Conservation (phyloP, 768 basidiomycete genomes). For the Termitomyces sp. region DNA sequence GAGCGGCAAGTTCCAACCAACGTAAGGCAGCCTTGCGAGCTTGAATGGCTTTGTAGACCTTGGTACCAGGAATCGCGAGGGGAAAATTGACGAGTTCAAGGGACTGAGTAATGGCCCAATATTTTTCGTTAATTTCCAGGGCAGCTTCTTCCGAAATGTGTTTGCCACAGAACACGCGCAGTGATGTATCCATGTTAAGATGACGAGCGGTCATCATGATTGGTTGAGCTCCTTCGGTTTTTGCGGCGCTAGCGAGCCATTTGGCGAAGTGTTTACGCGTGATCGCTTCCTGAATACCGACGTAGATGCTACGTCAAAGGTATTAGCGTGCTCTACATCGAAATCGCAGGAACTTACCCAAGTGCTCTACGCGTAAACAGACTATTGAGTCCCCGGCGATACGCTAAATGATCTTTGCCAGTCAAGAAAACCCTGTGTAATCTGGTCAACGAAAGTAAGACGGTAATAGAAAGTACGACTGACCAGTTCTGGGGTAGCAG, state of each 20-base stretch:
- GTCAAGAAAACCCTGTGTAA: constrained; percentile 87
- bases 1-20: constrained; percentile 76
- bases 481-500: constrained; percentile 86
- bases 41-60: constrained; percentile 90
- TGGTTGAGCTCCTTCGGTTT: constrained; percentile 42
- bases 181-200: constrained; percentile 96
- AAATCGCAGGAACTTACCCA: constrained; percentile 40
- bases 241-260: constrained; percentile 62
- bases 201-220: constrained; percentile 92
- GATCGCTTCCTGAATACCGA: constrained; percentile 77
- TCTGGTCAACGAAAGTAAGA: background rate
- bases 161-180: constrained; percentile 90
- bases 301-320: constrained; percentile 59
- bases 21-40: constrained; percentile 81
- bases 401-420: constrained; percentile 90
- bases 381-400: constrained; percentile 83
- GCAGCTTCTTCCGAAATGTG: constrained; percentile 82
- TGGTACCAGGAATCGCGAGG: constrained; percentile 90
- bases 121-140: constrained; percentile 82
- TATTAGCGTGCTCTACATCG: background rate
- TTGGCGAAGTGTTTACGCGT: constrained; percentile 65
- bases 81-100: constrained; percentile 99
- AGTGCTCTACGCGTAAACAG: constrained; percentile 95
- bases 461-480: constrained; percentile 6
- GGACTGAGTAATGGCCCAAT: constrained; percentile 93